These are phyloP conservation scores for Chlorociboria aeruginascens DNA, from an alignment of 495 filamentous ascomycete species.

Conservation along the genomic window DNA sequence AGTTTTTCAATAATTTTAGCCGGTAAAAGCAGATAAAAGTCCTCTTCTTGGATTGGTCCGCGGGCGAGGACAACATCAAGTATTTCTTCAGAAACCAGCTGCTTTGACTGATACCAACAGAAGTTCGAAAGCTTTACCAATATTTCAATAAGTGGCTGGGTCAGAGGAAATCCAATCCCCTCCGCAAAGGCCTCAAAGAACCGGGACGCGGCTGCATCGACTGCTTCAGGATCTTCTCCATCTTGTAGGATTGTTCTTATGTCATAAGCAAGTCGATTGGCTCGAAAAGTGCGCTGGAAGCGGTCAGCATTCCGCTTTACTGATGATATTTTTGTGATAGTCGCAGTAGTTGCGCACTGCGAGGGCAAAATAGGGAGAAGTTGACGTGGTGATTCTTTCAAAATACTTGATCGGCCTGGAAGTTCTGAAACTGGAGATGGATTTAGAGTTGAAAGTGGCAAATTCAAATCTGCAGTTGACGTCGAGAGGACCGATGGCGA, in stretches of 20 bases:
- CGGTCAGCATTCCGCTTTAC: background rate
- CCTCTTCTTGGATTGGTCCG: constrained; percentile 22
- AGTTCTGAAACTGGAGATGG: too few species aligned
- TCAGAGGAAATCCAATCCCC: constrained; percentile 7
- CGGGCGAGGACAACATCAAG: constrained; percentile 14
- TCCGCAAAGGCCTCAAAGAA: constrained; percentile 13
- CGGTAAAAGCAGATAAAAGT: constrained; percentile 25
- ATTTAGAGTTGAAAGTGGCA: too few species aligned
- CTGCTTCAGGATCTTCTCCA: constrained; percentile 1
- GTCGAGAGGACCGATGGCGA: too few species aligned
- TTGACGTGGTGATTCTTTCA: too few species aligned
- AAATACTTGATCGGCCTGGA: too few species aligned
- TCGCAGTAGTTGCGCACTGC: too few species aligned
- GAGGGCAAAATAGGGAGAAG: too few species aligned
- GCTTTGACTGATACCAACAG: constrained; percentile 19
- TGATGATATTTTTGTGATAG: constrained; percentile 1
- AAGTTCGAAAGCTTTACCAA: constrained; percentile 24
- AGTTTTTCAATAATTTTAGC: constrained; percentile 21
- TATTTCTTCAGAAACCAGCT: constrained; percentile 23
- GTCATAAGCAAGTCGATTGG: constrained; percentile 3
- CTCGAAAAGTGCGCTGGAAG: too few species aligned
- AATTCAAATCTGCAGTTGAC: too few species aligned
- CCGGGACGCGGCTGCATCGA: constrained; percentile 2
- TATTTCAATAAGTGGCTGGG: background rate
- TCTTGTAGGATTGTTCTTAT: constrained; percentile 3